A percentile compares a stretch with the other conserved stretches of the same genome.
Evolutionary conservation across 2,329 filamentous ascomycete species (phyloP).

Genomic region (Penicillium sp.): DNA sequence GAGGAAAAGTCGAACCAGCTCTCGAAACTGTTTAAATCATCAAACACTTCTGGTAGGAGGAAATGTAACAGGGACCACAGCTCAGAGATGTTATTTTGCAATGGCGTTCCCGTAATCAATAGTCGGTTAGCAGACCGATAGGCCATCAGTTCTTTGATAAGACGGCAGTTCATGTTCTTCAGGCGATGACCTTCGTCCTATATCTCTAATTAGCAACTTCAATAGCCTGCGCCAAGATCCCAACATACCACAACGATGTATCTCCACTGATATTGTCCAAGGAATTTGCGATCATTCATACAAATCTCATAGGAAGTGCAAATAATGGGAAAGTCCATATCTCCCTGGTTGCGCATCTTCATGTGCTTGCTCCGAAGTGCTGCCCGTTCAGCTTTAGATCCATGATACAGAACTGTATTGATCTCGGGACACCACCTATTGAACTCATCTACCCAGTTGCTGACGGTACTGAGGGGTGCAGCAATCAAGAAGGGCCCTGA

Average conservation of each 20-base stretch:
- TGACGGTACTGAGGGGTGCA: constrained; percentile 86
- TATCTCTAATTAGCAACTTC: constrained; percentile 17
- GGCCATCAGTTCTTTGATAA: constrained; percentile 85
- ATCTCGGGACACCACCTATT: constrained; percentile 86
- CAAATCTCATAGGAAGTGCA: constrained; percentile 97
- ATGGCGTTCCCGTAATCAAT: constrained; percentile 89
- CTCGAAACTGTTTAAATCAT: constrained; percentile 90
- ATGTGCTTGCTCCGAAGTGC: constrained; percentile 74
- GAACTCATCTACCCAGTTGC: constrained; percentile 96
- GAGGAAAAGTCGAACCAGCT: constrained; percentile 97
- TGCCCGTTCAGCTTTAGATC: constrained; percentile 75
- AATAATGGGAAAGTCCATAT: constrained; percentile 81
- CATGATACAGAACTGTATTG: constrained; percentile 89
- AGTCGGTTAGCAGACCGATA: constrained; percentile 90
- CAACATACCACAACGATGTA: constrained; percentile 84
- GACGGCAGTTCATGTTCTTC: constrained; percentile 92
- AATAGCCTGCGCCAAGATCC: not conserved
- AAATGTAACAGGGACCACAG: constrained; percentile 96
- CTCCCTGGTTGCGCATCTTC: constrained; percentile 67
- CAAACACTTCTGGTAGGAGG: constrained; percentile 87
- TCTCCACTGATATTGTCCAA: constrained; percentile 88
- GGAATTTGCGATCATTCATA: constrained; percentile 80
- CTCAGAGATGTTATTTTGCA: constrained; percentile 95
- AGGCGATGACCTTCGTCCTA: constrained; percentile 94
- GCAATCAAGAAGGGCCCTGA: constrained; percentile 92